Conservation (phyloP, 169 alveolate genomes). For the Theileria annulata region DNA sequence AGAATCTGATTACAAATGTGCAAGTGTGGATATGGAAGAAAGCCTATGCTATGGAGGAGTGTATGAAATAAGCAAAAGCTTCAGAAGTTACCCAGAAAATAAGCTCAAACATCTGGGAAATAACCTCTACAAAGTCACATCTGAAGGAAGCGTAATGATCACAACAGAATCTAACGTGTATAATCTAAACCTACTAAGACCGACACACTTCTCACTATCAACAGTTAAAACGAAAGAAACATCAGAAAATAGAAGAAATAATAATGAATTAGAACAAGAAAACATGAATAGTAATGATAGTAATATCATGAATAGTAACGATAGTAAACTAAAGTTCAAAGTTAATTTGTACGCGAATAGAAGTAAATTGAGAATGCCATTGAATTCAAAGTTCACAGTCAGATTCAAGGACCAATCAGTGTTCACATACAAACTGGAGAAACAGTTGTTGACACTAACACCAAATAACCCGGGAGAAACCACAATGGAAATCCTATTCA, state of each 20-base stretch:
- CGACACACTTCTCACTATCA: conserved; percentile 17
- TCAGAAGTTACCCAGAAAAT: conserved; percentile 15
- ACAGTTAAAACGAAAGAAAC: not conserved
- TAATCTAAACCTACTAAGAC: conserved; percentile 3
- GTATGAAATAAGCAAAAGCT: conserved; percentile 10
- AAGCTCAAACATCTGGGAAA: conserved; percentile 4
- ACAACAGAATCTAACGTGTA: not conserved
- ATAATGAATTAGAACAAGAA: not conserved
- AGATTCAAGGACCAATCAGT: conserved; percentile 6
- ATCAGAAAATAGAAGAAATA: not conserved
- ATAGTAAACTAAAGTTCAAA: not conserved
- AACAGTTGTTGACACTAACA: not conserved
- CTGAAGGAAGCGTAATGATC: not conserved
- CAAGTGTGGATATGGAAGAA: not conserved
- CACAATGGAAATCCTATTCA: not conserved
- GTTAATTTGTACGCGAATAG: not conserved
- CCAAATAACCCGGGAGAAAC: not conserved
- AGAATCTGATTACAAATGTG: not conserved
- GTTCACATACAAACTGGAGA: conserved; percentile 3
- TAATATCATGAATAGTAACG: not conserved
- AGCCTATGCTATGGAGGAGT: conserved; percentile 16
- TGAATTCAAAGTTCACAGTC: conserved; percentile 1
- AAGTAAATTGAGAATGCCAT: conserved; percentile 1
- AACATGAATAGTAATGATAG: too few relatives aligned
- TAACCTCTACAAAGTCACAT: not conserved